Percentiles rank a stretch among this genome's conserved stretches.
phyloP scores from a whole-genome alignment of 257 asterid genomes.

The Scutellaria baicalensis region DNA sequence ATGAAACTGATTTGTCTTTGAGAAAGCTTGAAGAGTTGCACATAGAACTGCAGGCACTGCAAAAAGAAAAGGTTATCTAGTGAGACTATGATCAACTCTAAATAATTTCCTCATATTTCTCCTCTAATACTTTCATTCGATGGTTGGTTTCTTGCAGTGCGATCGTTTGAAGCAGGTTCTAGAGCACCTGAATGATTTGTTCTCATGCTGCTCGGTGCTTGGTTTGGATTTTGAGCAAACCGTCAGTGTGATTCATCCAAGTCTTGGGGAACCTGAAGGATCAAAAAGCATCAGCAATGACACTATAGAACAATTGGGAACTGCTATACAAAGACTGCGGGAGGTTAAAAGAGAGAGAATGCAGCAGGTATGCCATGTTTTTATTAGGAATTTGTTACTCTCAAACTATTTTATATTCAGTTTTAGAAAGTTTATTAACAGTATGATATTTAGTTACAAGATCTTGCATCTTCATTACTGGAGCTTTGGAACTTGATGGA shows the following conservation, averaged over 20 bases:
- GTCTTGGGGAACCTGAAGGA: conserved; percentile 69
- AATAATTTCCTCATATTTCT: neutral
- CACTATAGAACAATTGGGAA: conserved; percentile 61
- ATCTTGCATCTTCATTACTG: conserved; percentile 76
- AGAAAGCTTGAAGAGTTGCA: conserved; percentile 84
- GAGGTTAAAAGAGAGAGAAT: conserved; percentile 72
- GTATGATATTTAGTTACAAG: conserved; percentile 56
- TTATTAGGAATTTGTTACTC: neutral
- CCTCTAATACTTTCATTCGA: conserved; percentile 6
- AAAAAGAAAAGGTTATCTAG: conserved; percentile 66
- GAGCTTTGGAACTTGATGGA: conserved; percentile 99
- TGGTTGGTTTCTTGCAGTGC: conserved; percentile 50
- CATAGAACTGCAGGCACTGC: conserved; percentile 70
- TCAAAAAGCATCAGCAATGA: conserved; percentile 58
- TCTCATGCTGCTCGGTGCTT: conserved; percentile 80
- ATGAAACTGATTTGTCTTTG: conserved; percentile 73
- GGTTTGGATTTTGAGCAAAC: conserved; percentile 80
- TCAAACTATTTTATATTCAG: neutral
- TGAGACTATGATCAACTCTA: neutral
- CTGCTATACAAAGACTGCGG: conserved; percentile 52
- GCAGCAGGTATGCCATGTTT: conserved; percentile 59
- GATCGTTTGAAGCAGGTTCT: conserved; percentile 76
- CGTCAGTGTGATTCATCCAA: conserved; percentile 71
- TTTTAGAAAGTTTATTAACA: conserved; percentile 15
- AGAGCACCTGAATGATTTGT: conserved; percentile 59